These are phyloP conservation scores for Stemphylium lycopersici DNA, from an alignment of 2,329 filamentous ascomycete genomes.

Conservation along the genomic window DNA sequence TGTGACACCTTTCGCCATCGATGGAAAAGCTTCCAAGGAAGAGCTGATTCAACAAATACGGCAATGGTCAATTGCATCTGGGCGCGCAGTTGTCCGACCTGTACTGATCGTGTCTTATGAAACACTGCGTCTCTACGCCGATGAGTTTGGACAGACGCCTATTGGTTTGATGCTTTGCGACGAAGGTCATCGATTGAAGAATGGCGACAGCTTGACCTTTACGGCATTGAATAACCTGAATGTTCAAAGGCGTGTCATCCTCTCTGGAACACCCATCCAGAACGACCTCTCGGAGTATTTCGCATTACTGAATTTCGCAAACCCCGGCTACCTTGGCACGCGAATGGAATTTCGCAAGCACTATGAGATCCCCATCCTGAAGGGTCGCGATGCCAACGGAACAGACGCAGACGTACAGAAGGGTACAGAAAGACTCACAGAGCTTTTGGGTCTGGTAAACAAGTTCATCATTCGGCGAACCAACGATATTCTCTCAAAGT, in stretches of 20 bases:
- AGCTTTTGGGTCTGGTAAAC: constrained; percentile 86
- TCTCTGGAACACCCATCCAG: constrained; percentile 96
- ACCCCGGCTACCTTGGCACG: constrained; percentile 88
- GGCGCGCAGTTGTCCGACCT: constrained; percentile 86
- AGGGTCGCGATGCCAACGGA: constrained; percentile 88
- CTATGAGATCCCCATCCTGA: constrained; percentile 90
- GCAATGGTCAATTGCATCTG: constrained; percentile 92
- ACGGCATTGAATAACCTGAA: constrained; percentile 88
- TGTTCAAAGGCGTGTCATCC: constrained; percentile 87
- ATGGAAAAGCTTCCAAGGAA: constrained; percentile 94
- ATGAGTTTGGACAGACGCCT: constrained; percentile 85
- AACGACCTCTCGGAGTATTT: constrained; percentile 99
- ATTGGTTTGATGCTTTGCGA: constrained; percentile 95
- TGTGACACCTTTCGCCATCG: constrained; percentile 90
- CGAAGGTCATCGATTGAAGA: constrained; percentile 95
- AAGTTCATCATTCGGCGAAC: constrained; percentile 98
- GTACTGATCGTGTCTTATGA: constrained; percentile 99
- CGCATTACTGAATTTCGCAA: constrained; percentile 92
- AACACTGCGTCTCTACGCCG: constrained; percentile 87
- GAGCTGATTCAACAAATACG: constrained; percentile 88
- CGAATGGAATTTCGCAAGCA: constrained; percentile 90
- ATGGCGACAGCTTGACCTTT: constrained; percentile 95
- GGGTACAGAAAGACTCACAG: constrained; percentile 81
- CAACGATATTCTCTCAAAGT: constrained; percentile 97
- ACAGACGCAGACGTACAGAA: constrained; percentile 80